Evolutionary conservation across 108 stramenopile genomes (phyloP).

Genomic region (Nannochloropsis salina): DNA sequence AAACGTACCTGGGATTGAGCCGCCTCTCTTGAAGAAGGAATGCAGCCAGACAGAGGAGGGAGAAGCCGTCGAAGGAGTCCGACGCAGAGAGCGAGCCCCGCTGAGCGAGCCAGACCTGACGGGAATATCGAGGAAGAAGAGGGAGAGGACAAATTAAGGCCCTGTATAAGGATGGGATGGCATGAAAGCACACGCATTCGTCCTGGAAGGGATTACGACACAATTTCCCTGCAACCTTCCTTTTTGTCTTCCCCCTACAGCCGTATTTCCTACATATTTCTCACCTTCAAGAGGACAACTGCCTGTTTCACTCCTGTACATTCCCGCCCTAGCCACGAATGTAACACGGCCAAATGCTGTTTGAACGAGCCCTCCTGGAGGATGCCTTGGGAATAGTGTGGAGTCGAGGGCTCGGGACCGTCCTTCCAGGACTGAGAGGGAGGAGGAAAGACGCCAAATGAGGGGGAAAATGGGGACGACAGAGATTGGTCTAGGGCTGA

Average conservation of each 20-base stretch:
- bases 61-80: not conserved
- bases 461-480: not conserved
- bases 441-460: not conserved
- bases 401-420: not conserved
- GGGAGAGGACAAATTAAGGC: not conserved
- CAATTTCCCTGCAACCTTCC: not conserved
- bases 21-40: not conserved
- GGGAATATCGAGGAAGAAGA: not conserved
- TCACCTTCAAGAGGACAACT: not conserved
- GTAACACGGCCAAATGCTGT: not conserved
- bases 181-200: too few species aligned
- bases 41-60: not conserved
- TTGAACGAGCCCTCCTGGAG: not conserved
- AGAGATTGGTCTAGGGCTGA: not conserved
- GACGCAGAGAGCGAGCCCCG: not conserved
- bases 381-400: not conserved
- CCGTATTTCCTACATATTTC: not conserved
- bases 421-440: not conserved
- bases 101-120: not conserved
- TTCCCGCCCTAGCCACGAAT: not conserved
- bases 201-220: too few species aligned
- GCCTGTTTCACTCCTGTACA: not conserved
- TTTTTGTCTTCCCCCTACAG: not conserved
- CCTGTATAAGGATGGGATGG: too few species aligned
- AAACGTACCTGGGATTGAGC: constrained; percentile 3